Evolutionary conservation across 257 asterid species (phyloP), one percentile per base, ranked within the genome.

Genomic region (Nicotiana undulata): DNA sequence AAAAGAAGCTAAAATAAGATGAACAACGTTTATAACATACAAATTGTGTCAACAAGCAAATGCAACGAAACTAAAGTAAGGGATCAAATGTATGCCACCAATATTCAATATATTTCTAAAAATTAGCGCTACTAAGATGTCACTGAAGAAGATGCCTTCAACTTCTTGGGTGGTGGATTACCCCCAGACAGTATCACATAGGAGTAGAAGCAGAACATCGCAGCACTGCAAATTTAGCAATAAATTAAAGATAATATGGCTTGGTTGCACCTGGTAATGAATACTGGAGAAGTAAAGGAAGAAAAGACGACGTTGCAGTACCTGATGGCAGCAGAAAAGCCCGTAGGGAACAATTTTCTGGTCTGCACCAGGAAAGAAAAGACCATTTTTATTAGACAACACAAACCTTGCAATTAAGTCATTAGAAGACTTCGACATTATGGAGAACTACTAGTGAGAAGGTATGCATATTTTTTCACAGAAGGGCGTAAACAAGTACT

Each of bases 181-280:
- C 89, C 90, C n/a, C 90, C 90, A 72, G 89, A 90, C 64, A 95
- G 77, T 83, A 95, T 90, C 86, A 95, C 99, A 32, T 95, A 95
- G 12, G 90, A 75, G 66, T 93, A 95, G 88, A 95, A 95, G 90
- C 90, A 87, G 58, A 93, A 83, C 98, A 95, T 95, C 85, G 97
- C 97, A 83, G 93, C 97, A 86, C 98, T 93, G 83, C 59, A 4
- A 28, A 13, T 46, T 24, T 0, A 72, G 26, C 40, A 72, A 46
- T 1, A 72, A 8, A 49, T 24, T 46, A 4, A 72, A 15, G 60
- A 49, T 3, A 24, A 72, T 0, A 24, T 49, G 22, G 40, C 40
- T 46, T 3, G 20, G 32, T 12, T 37, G 49, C 56, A 68, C 58
- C 58, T 70, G 31, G 37, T 24, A 72, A 72, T 40, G 63, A 12